Base-by-base conservation (phyloP, 805 yeast genomes). In the Monosporozyma siamensis region DNA sequence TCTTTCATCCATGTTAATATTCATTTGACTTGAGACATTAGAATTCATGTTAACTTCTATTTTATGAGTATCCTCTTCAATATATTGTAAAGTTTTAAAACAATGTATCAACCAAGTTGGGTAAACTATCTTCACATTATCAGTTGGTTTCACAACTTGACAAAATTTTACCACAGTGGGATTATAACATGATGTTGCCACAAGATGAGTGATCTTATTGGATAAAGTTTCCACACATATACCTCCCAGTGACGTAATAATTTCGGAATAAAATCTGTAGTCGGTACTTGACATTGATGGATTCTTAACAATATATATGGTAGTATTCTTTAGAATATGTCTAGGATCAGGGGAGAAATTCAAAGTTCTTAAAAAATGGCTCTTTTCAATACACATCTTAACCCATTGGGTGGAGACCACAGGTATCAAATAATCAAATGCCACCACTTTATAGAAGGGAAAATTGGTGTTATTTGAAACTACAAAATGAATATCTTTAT, bases 21-120 rank as follows among this genome's bases (percentile, higher is more conserved):
- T 29, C 8, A 4, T 29, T 29, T 29, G 32, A 11, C 32, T 29
- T 3, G 46, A 38, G 2, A 43, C 41, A 20, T 48, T 47, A 40
- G 22, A 23, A n/a, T 6, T 7, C 17, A 22, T 32, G 12, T 36
- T 6, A 42, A 45, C 10, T 32, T 39, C 14, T n/a, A 80, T 58
- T 14, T 72, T 50, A 54, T 81, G 84, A 1, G 73, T 72, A 0
- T 55, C 45, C 41, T 77, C 89, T 41, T 73, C 74, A 9, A 82
- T 58, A 40, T 63, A 69, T 37, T 67, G 58, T 22, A 77, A 68
- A 30, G 69, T 56, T 42, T 72, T 75, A 47, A 84, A 66, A 54
- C 89, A 81, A 45, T 75, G 82, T 40, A 80, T 79, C 11, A 89
- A 61, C 96, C 95, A 90, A 17, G 77, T 75, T 0, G 95, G 94